Conservation (phyloP, 371 early-diverging fungal genomes). For the Zychaea mexicana region DNA sequence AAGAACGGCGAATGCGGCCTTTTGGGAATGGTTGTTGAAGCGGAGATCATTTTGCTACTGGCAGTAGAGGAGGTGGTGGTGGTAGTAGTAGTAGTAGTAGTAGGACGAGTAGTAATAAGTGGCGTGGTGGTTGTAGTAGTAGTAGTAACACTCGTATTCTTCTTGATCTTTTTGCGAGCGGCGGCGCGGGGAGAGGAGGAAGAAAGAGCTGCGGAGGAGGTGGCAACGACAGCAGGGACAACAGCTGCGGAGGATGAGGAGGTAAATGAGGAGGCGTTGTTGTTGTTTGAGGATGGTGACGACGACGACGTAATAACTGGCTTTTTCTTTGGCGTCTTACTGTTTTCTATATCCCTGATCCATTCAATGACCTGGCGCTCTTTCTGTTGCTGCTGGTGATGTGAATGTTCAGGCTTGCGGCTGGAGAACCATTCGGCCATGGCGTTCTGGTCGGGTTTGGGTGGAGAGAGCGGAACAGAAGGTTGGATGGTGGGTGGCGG, state of each 20-base stretch:
- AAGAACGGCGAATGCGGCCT: slow-evolving; percentile 2
- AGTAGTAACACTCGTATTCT: too few species aligned
- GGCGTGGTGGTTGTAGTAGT: too few species aligned
- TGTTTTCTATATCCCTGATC: slow-evolving; percentile 39
- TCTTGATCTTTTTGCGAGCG: neutral
- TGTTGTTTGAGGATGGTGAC: neutral
- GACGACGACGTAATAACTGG: neutral
- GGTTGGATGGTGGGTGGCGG: slow-evolving; percentile 1
- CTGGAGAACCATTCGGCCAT: slow-evolving; percentile 42
- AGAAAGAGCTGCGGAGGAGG: too few species aligned
- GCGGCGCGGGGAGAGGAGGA: too few species aligned
- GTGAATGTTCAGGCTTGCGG: slow-evolving; percentile 6
- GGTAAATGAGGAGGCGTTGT: too few species aligned
- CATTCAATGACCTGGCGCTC: slow-evolving; percentile 35
- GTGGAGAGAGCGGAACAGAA: slow-evolving; percentile 2
- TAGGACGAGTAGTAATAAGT: too few species aligned
- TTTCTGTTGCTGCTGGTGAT: slow-evolving; percentile 15
- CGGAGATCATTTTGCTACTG: neutral
- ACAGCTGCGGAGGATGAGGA: too few species aligned
- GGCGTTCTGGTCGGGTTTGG: slow-evolving; percentile 35
- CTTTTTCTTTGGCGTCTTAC: neutral
- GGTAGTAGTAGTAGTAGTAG: too few species aligned
- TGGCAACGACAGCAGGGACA: too few species aligned
- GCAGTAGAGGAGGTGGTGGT: slow-evolving; percentile 10
- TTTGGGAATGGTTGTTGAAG: neutral